A percentile compares a stretch with the other conserved stretches of the same genome.
Evolutionary conservation across 2,329 filamentous ascomycete species (phyloP).

Genomic region (Sarocladium kiliense): DNA sequence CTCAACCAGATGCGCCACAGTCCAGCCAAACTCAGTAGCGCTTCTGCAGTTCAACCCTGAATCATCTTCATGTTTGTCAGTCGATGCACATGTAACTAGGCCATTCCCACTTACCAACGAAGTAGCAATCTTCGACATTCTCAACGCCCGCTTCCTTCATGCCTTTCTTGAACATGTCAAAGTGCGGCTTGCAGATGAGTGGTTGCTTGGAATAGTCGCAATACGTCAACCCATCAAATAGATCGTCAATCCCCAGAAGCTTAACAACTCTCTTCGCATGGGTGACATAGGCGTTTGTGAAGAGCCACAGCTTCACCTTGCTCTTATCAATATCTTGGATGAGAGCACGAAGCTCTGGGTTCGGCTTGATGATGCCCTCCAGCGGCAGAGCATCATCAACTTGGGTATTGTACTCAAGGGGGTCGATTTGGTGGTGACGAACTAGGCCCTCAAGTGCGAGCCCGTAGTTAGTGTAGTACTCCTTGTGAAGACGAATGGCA

Average conservation of each 20-base stretch:
- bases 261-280: slow-evolving; percentile 80
- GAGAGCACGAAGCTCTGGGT: slow-evolving; percentile 67
- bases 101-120: slow-evolving; percentile 66
- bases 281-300: slow-evolving; percentile 93
- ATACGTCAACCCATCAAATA: slow-evolving; percentile 92
- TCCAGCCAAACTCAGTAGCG: slow-evolving; percentile 80
- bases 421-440: slow-evolving; percentile 89
- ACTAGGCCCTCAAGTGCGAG: slow-evolving; percentile 95
- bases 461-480: slow-evolving; percentile 94
- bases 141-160: slow-evolving; percentile 77
- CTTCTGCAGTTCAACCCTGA: slow-evolving; percentile 76
- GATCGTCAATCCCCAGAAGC: slow-evolving; percentile 74
- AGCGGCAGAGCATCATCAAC: slow-evolving; percentile 93
- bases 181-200: slow-evolving; percentile 82
- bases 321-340: slow-evolving; percentile 76
- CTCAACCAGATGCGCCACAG: slow-evolving; percentile 79
- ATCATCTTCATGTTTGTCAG: slow-evolving; percentile 76
- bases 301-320: slow-evolving; percentile 86
- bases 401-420: slow-evolving; percentile 87
- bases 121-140: slow-evolving; percentile 71
- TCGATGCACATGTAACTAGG: no score
- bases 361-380: slow-evolving; percentile 75
- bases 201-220: slow-evolving; percentile 77
- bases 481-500: slow-evolving; percentile 77
- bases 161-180: slow-evolving; percentile 79